phyloP scores from a whole-genome alignment of 163 green algal species.

The Prototheca stagnorum region DNA sequence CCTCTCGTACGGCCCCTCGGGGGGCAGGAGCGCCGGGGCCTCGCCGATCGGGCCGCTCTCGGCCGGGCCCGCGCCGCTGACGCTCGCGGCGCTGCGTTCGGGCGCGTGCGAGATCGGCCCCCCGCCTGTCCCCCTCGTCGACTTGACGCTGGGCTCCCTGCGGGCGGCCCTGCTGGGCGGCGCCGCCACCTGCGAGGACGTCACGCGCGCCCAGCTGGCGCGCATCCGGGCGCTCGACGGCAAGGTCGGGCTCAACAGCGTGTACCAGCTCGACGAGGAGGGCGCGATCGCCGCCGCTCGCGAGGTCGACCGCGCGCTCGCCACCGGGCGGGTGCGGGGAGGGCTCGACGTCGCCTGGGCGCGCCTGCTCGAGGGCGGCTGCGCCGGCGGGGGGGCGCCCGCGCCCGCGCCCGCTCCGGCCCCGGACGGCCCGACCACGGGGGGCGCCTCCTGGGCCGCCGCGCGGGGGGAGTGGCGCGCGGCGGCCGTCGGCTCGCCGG shows the following conservation, averaged over 20 bases:
- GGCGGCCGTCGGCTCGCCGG: too few species aligned
- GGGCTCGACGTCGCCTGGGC: too few species aligned
- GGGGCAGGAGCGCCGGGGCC: too few species aligned
- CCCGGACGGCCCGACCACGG: too few species aligned
- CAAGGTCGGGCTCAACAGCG: constrained; percentile 6
- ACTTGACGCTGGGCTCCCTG: constrained; percentile 15
- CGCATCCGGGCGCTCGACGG: constrained; percentile 1
- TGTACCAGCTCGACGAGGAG: constrained; percentile 1
- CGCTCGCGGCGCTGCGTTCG: too few species aligned
- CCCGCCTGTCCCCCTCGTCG: constrained; percentile 20
- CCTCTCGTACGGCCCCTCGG: too few species aligned
- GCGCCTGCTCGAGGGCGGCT: neutral
- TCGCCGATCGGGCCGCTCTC: too few species aligned
- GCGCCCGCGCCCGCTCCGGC: neutral
- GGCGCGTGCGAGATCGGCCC: too few species aligned
- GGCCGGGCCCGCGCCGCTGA: too few species aligned
- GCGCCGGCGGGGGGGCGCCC: neutral
- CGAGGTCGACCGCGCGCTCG: constrained; percentile 6
- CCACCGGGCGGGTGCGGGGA: neutral
- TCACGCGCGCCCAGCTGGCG: constrained; percentile 15
- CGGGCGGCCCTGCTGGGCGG: constrained; percentile 19
- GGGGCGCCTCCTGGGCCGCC: too few species aligned
- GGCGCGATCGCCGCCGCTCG: constrained; percentile 1
- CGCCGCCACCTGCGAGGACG: constrained; percentile 16
- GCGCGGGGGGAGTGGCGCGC: too few species aligned